Base-by-base conservation (phyloP, 2,329 filamentous ascomycete species). In the Beauveria scarabaeidicola region DNA sequence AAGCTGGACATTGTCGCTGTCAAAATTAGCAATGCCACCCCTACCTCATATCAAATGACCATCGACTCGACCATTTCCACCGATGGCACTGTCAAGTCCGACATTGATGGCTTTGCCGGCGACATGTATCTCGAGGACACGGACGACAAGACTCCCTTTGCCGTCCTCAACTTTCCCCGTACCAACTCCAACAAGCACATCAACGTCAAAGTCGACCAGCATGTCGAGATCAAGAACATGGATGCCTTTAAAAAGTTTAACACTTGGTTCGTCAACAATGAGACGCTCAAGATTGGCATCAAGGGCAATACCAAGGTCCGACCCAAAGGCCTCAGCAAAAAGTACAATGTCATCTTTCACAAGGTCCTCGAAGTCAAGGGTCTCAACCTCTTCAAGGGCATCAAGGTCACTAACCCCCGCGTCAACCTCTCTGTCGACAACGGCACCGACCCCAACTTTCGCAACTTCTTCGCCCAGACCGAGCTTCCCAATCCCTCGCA, bases 401-500 rank as follows among this genome's bases (percentile, higher is more conserved):
- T 82, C 54, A 68, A 70, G 32, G 78, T 86, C 61, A 75, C 71
- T 57, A 73, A 82, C 44, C 77, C 81, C 63, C 72, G 72, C 46
- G 77, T 87, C 63, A 70, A 75, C 38, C 65, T 78, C 21, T 65
- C 69, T 29, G 60, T 66, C 15, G 67, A 76, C 58, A 63, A 68
- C 10, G 73, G 78, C 57, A 78, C 75, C 63, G 41, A 41, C 11
- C 40, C 51, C 47, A 60, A 66, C 48, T 56, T 52, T 23, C 77
- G 79, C 68, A 89, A 88, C 73, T 86, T 89, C 72, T 73, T 78
- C 55, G 85, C 79, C 64, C 79, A 74, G 15, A 78, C 80, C 60
- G 74, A 75, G 60, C 85, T 89, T 54, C 84, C 83, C 64, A 90
- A 89, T 70, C 78, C 77, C 7, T 87, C 85, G 1, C 72, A 82